Conservation (phyloP, 768 basidiomycete genomes). For the Xerocomus potaroensis region DNA sequence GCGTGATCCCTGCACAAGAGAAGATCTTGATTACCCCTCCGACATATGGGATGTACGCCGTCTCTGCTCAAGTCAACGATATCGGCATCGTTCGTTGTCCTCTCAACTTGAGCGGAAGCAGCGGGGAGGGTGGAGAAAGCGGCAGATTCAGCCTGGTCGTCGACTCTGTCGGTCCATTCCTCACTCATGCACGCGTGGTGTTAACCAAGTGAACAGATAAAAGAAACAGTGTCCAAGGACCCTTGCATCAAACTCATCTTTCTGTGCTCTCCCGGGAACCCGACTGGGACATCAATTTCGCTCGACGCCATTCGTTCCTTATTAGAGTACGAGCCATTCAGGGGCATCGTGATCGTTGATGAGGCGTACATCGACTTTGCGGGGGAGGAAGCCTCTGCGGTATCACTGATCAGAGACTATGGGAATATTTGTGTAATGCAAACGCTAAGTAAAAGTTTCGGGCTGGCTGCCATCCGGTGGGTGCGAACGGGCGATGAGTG, state of each 20-base stretch:
- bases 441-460: constrained; percentile 94
- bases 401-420: constrained; percentile 70
- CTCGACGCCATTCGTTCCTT: constrained; percentile 63
- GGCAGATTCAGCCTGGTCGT: constrained; percentile 74
- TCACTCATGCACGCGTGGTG: background rate
- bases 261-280: constrained; percentile 96
- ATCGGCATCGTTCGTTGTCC: constrained; percentile 75
- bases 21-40: constrained; percentile 88
- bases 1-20: constrained; percentile 74
- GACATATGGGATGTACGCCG: constrained; percentile 97
- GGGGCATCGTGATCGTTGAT: constrained; percentile 90
- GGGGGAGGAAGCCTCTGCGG: constrained; percentile 55
- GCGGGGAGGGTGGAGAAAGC: constrained; percentile 69
- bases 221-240: constrained; percentile 61
- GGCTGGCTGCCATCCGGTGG: constrained; percentile 91
- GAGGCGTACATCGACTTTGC: constrained; percentile 98
- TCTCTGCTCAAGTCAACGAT: constrained; percentile 95
- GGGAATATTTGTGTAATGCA: constrained; percentile 93
- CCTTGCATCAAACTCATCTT: constrained; percentile 87
- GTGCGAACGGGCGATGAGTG: constrained; percentile 14
- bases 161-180: constrained; percentile 54
- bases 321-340: constrained; percentile 76
- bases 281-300: constrained; percentile 84
- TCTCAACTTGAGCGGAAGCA: constrained; percentile 51
- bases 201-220: constrained; percentile 49